phyloP scores from a whole-genome alignment of 352 stramenopile species.

The Globisporangium nagaii region DNA sequence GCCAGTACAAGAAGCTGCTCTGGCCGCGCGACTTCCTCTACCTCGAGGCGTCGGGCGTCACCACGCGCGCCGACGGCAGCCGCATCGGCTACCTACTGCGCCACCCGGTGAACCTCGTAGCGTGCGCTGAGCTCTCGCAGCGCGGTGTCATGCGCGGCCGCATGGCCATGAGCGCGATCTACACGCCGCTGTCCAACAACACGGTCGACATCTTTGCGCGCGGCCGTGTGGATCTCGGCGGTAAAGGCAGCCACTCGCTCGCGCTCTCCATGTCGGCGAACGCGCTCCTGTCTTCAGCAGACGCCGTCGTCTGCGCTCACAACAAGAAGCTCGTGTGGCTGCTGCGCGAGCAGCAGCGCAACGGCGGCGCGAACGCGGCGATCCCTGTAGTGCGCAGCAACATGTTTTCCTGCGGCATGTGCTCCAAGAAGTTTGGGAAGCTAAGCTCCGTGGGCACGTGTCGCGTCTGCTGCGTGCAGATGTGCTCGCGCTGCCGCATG shows the following conservation, averaged over 20 bases:
- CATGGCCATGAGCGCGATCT: slow-evolving; percentile 5
- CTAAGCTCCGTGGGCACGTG: slow-evolving; percentile 22
- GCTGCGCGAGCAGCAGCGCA: slow-evolving; percentile 7
- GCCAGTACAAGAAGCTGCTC: slow-evolving; percentile 10
- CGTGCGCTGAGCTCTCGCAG: not conserved
- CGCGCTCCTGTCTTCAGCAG: slow-evolving; percentile 10
- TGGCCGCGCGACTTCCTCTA: slow-evolving; percentile 24
- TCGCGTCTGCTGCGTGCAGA: slow-evolving; percentile 18
- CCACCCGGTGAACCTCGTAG: slow-evolving; percentile 7
- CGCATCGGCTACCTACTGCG: slow-evolving; percentile 13
- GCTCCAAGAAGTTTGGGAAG: slow-evolving; percentile 15
- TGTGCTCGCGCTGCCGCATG: slow-evolving; percentile 25
- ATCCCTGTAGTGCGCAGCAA: not conserved
- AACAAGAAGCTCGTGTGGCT: slow-evolving; percentile 32
- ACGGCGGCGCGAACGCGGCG: slow-evolving; percentile 7
- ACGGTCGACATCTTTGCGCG: slow-evolving; percentile 10
- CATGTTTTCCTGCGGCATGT: slow-evolving; percentile 19
- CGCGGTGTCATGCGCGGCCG: not conserved
- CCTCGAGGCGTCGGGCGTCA: slow-evolving; percentile 5
- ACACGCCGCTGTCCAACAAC: slow-evolving; percentile 7
- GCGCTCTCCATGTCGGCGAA: slow-evolving; percentile 6
- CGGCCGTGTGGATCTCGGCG: not conserved
- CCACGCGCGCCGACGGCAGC: not conserved
- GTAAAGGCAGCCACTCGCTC: not conserved
- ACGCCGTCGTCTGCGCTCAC: slow-evolving; percentile 15